Evolutionary conservation across 257 asterid species (phyloP), one percentile per base, ranked within the genome.

Genomic region (Thymus mandschuricus): DNA sequence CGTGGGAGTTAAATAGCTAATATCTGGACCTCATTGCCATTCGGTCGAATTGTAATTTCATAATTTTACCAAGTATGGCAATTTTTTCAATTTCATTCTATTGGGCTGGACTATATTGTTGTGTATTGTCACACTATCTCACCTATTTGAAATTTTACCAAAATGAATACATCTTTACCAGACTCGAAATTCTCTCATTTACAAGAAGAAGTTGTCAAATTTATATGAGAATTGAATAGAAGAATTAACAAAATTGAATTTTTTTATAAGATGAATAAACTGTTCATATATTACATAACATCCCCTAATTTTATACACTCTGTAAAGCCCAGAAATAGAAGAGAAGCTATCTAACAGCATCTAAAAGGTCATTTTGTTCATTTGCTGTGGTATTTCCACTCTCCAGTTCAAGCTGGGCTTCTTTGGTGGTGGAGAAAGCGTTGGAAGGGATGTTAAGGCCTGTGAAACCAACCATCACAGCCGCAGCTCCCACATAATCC

Each of bases 401-500:
- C 68, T 87, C 89, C 55, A 84, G 66, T 73, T 86, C 89, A 69
- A 86, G 71, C 69, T 64, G 45, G 21, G 83, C 75, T 74, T 87
- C 83, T 72, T 79, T 76, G 59, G 85, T 73, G 68, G 68, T 45
- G 5, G 80, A 85, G 71, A 80, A 80, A 66, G 68, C 64, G 58
- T 75, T 84, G 0, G 86, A 80, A 57, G 99, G 96, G 48, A 92
- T 72, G 67, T 86, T 95, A 34, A 95, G 87, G 77, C 97, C 97
- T 1, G 85, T 81, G 69, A 92, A 95, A 77, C 99, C 98, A 64
- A 86, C 76, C 93, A 92, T 83, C 33, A 92, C 86, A 64, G 87
- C 93, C 70, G 80, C 89, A 38, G 93, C 99, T 71, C 99, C 99
- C 1, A 88, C 50, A 33, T 81, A 92, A 76, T 92, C 96, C 72